These are phyloP conservation scores for Aeschynomene evenia DNA, from an alignment of 306 rosid species.

Conservation along the genomic window DNA sequence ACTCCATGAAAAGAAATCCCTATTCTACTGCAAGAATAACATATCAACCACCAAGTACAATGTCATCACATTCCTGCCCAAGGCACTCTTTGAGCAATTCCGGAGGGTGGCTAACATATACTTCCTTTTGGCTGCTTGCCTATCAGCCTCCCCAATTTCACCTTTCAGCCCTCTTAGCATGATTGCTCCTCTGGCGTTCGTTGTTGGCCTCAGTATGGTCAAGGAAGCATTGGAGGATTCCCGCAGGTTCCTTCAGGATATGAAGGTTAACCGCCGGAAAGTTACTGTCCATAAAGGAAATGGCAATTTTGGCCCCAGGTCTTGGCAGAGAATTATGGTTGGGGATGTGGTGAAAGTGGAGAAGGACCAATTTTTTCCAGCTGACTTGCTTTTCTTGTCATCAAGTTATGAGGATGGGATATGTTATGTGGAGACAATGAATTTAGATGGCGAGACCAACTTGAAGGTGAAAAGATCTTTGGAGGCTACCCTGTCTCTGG, in stretches of 20 bases:
- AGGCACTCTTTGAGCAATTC: constrained; percentile 97
- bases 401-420: constrained; percentile 96
- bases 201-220: constrained; percentile 98
- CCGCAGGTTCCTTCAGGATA: constrained; percentile 81
- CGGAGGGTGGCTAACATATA: constrained; percentile 93
- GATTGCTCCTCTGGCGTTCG: constrained; percentile 94
- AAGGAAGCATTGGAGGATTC: constrained; percentile 96
- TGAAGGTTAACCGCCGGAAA: constrained; percentile 78
- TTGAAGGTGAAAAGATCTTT: constrained; percentile 90
- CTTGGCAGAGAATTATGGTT: constrained; percentile 79
- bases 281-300: constrained; percentile 63
- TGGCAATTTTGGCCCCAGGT: constrained; percentile 58
- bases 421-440: constrained; percentile 98
- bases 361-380: constrained; percentile 95
- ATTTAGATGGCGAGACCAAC: constrained; percentile 97
- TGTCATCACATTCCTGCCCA: constrained; percentile 67
- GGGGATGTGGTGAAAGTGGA: constrained; percentile 89
- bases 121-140: constrained; percentile 87
- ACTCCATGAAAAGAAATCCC: constrained; percentile 54
- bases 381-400: constrained; percentile 85
- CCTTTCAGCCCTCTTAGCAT: constrained; percentile 76
- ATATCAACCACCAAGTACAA: constrained; percentile 92
- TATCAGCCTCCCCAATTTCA: constrained; percentile 73
- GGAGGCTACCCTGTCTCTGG: constrained; percentile 76
- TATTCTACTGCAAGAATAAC: constrained; percentile 62